These are phyloP conservation scores for Lithospermum erythrorhizon DNA, from an alignment of 257 asterid species.

Conservation along the genomic window DNA sequence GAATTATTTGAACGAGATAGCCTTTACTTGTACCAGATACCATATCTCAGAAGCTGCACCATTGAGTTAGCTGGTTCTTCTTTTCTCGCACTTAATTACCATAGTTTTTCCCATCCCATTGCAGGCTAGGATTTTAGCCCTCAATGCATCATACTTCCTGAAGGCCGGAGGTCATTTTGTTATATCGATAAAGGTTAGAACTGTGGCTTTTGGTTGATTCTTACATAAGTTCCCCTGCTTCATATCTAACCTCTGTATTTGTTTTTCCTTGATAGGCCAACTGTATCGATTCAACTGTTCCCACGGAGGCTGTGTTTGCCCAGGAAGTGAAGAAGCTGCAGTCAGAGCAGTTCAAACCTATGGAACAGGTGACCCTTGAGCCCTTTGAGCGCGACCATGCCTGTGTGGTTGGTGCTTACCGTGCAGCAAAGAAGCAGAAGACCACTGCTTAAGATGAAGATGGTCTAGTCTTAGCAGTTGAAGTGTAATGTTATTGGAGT, in stretches of 20 bases:
- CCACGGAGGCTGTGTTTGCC: slow-evolving; percentile 84
- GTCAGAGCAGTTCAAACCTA: slow-evolving; percentile 76
- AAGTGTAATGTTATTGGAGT: too few relatives aligned
- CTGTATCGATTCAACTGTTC: slow-evolving; percentile 84
- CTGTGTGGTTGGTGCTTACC: slow-evolving; percentile 79
- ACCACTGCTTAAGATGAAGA: slow-evolving; percentile 19
- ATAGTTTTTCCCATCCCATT: neutral
- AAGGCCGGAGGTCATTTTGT: slow-evolving; percentile 87
- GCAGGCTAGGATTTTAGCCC: slow-evolving; percentile 90
- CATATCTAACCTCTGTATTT: neutral
- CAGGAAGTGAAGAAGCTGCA: slow-evolving; percentile 79
- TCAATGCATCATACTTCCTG: slow-evolving; percentile 77
- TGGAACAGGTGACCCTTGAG: slow-evolving; percentile 84
- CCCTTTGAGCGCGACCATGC: slow-evolving; percentile 98
- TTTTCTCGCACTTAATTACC: neutral
- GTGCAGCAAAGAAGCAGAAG: slow-evolving; percentile 64
- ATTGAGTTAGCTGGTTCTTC: too few relatives aligned
- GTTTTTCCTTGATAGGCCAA: slow-evolving; percentile 42
- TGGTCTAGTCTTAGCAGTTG: neutral
- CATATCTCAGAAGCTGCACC: too few relatives aligned
- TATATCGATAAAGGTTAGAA: slow-evolving; percentile 75
- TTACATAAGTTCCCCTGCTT: neutral
- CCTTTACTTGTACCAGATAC: too few relatives aligned
- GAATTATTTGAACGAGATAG: too few relatives aligned
- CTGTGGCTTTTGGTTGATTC: neutral